Evolutionary conservation across 371 early-diverging fungal species (phyloP).

Genomic region (Batkoa obscura): DNA sequence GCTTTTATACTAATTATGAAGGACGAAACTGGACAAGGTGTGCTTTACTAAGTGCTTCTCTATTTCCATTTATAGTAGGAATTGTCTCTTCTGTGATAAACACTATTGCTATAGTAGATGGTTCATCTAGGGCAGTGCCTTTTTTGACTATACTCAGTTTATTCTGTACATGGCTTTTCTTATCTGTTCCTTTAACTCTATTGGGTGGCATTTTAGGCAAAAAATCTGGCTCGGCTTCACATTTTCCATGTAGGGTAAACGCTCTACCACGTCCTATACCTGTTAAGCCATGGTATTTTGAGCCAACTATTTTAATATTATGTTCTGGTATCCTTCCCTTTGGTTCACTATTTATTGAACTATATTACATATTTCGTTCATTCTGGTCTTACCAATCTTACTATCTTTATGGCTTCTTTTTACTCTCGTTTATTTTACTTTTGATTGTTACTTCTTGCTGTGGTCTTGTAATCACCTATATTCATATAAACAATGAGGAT

Average conservation of each 20-base stretch:
- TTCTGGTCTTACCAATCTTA: slow-evolving; percentile 73
- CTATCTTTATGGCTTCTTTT: slow-evolving; percentile 68
- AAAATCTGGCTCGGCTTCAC: slow-evolving; percentile 21
- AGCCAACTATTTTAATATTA: slow-evolving; percentile 35
- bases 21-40: slow-evolving; percentile 48
- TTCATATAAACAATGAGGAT: slow-evolving; percentile 63
- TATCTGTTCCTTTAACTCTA: slow-evolving; percentile 56
- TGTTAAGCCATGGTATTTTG: slow-evolving; percentile 49
- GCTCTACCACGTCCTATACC: slow-evolving; percentile 66
- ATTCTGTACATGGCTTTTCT: slow-evolving; percentile 49
- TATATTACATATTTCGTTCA: slow-evolving; percentile 67
- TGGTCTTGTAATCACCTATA: slow-evolving; percentile 57
- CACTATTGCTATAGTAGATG: slow-evolving; percentile 49
- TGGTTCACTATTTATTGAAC: slow-evolving; percentile 67
- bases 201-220: slow-evolving; percentile 56
- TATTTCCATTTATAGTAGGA: slow-evolving; percentile 47
- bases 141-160: slow-evolving; percentile 43
- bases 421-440: slow-evolving; percentile 50
- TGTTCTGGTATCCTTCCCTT: slow-evolving; percentile 68
- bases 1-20: slow-evolving; percentile 47
- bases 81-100: slow-evolving; percentile 41
- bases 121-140: slow-evolving; percentile 58
- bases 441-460: slow-evolving; percentile 54
- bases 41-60: slow-evolving; percentile 42
- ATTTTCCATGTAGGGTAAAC: slow-evolving; percentile 66